These are phyloP conservation scores for Vanrija sp. DNA, from an alignment of 1,284 basidiomycete species.

Conservation along the genomic window DNA sequence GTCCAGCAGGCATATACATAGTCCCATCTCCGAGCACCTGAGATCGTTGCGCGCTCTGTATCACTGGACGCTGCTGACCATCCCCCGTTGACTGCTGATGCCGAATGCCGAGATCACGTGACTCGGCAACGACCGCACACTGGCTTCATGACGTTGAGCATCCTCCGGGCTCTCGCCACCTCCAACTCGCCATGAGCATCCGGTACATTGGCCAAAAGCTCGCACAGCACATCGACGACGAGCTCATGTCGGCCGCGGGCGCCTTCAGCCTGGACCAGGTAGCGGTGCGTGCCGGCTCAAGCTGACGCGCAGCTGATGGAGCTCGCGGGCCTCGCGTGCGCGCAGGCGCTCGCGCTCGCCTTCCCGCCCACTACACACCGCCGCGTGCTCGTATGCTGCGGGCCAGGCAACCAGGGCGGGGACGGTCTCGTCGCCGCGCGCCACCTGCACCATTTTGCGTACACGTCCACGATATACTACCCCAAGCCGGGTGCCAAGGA, in stretches of 20 bases:
- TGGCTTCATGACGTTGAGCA: neutral
- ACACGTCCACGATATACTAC: slow-evolving; percentile 78
- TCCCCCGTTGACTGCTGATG: too few relatives aligned
- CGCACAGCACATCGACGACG: slow-evolving; percentile 89
- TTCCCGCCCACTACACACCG: slow-evolving; percentile 65
- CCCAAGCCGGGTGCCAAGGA: slow-evolving; percentile 81
- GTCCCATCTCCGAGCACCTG: too few relatives aligned
- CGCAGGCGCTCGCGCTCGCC: slow-evolving; percentile 74
- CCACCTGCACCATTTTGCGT: slow-evolving; percentile 87
- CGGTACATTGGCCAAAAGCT: slow-evolving; percentile 72
- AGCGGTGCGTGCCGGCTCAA: neutral
- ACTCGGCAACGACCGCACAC: too few relatives aligned
- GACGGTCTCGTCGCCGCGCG: slow-evolving; percentile 95
- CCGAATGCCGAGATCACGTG: too few relatives aligned
- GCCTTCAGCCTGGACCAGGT: slow-evolving; percentile 91
- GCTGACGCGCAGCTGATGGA: slow-evolving; percentile 78
- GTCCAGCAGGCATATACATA: too few relatives aligned
- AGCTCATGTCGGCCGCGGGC: slow-evolving; percentile 77
- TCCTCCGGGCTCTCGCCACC: neutral
- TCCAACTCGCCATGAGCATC: slow-evolving; percentile 58
- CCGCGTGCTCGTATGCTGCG: slow-evolving; percentile 85
- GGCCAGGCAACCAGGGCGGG: slow-evolving; percentile 95
- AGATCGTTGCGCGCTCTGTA: too few relatives aligned
- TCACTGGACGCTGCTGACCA: too few relatives aligned
- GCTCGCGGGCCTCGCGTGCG: slow-evolving; percentile 93